Percentiles rank a stretch among this genome's conserved stretches.
Conservation (phyloP, 805 yeast species). For the Wickerhamiella domercqiae region DNA sequence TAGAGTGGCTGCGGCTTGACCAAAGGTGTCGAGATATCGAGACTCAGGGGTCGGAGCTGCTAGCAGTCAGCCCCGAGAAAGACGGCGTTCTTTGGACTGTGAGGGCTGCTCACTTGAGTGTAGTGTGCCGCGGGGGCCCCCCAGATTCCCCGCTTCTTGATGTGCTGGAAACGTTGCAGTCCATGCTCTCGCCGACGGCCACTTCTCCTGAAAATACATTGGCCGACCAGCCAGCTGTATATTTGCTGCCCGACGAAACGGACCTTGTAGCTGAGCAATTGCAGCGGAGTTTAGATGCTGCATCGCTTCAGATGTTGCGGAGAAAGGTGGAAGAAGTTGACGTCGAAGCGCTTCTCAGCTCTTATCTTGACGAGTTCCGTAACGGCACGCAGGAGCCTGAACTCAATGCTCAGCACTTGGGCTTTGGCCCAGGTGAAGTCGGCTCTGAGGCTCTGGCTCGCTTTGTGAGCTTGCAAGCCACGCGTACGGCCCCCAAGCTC, state of each 20-base stretch:
- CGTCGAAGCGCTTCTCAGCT: not conserved
- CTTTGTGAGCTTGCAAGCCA: constrained; percentile 8
- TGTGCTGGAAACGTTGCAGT: not conserved
- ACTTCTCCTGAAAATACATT: not conserved
- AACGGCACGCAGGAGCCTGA: not conserved
- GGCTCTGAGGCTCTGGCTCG: constrained; percentile 12
- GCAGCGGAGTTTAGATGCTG: not conserved
- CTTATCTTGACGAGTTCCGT: constrained; percentile 1
- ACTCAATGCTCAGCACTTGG: not conserved
- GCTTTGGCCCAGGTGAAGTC: constrained; percentile 3
- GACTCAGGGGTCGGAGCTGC: constrained; percentile 43
- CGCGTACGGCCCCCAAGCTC: constrained; percentile 5
- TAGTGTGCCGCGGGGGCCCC: not conserved
- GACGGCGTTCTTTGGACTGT: constrained; percentile 9
- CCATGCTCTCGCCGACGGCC: not conserved
- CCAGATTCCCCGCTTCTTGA: too few relatives aligned
- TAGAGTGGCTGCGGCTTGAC: constrained; percentile 55
- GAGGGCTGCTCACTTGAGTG: not conserved
- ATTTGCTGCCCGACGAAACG: not conserved
- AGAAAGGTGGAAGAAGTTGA: not conserved
- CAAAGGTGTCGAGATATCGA: constrained; percentile 58
- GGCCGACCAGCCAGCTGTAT: too few relatives aligned
- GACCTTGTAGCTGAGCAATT: not conserved
- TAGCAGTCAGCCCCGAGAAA: constrained; percentile 29
- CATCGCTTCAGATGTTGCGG: not conserved